Base-by-base conservation (phyloP, 192 early-diverging fungal species). In the Backusella parvicylindrica region DNA sequence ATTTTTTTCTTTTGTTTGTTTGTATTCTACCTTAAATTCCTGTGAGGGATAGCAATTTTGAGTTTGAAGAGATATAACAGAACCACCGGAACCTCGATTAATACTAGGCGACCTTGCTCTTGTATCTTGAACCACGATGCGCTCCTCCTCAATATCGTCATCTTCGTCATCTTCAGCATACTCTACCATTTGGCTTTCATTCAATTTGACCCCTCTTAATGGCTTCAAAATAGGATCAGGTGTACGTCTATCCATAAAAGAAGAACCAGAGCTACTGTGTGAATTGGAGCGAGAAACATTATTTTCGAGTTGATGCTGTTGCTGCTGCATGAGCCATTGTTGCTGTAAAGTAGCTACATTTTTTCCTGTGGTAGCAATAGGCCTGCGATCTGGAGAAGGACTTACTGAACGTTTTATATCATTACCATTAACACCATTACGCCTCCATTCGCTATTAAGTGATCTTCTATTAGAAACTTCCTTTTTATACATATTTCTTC, bases 291-390 rank as follows among this genome's bases (percentile, higher is more conserved):
- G 23, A 37, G 41, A 50, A 23, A 65, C 16, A 0, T 56, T 30
- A 36, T 37, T 75, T 3, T 47, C 40, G 1, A 30, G 11, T 70
- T 70, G 38, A 26, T 47, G 15, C 9, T 70, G 68, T 33, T 76
- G 66, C 30, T 80, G 79, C 28, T 67, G 64, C 21, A 70, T 64
- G 1, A 80, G 23, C 37, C 67, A 53, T 36, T 81, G 75, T 38
- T 81, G 70, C 21, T 77, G 76, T 40, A 77, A 50, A 30, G 68
- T 35, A 49, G 79, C 79, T 31, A 77, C 75, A 15, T 67, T 70
- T 15, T 80, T 72, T 23, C 79, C 79, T 30, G 30, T 7, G 15
- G 13, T 73, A n/a, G 33, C 38, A 28, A 23, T 41, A 2, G 28
- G 53, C 28, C 53, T 60, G 11, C 53, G 53, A 28, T 60, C 53